Evolutionary conservation across 129 eudicot genomes (phyloP).

Genomic region (Pulicaria dysenterica): DNA sequence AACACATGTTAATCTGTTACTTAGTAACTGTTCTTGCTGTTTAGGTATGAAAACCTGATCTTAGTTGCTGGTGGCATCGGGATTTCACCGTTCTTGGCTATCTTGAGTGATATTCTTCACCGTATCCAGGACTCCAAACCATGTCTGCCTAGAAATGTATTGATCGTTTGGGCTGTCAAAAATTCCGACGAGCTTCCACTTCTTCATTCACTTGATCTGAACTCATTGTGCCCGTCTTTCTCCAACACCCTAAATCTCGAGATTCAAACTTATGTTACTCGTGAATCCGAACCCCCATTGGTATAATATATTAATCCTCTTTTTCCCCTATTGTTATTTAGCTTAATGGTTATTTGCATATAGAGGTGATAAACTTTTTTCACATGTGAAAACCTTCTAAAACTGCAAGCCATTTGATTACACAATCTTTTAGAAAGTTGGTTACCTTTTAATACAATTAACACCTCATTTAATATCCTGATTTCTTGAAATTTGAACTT

Average conservation of each 20-base stretch:
- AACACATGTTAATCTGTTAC: neutral
- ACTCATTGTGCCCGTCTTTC: conserved; percentile 66
- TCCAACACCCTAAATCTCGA: conserved; percentile 64
- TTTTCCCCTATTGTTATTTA: neutral
- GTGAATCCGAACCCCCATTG: conserved; percentile 80
- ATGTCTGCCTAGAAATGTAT: conserved; percentile 68
- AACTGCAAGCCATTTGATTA: no score
- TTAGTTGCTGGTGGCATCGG: conserved; percentile 98
- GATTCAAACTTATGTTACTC: conserved; percentile 83
- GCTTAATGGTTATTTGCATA: no score
- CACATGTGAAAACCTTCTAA: no score
- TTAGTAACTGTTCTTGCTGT: conserved; percentile 7
- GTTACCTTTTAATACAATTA: neutral
- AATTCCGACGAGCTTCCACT: conserved; percentile 87
- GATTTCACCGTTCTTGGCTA: conserved; percentile 88
- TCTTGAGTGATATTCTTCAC: conserved; percentile 76
- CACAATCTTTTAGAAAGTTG: no score
- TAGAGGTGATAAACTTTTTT: no score
- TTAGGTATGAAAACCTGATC: conserved; percentile 82
- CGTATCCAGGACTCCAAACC: conserved; percentile 62
- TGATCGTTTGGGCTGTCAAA: conserved; percentile 88
- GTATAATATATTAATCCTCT: conserved; percentile 35
- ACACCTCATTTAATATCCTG: neutral
- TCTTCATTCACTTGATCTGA: conserved; percentile 59
- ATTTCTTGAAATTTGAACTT: neutral